Conservation (phyloP, 2,329 filamentous ascomycete genomes). For the Orbilia quercus region DNA sequence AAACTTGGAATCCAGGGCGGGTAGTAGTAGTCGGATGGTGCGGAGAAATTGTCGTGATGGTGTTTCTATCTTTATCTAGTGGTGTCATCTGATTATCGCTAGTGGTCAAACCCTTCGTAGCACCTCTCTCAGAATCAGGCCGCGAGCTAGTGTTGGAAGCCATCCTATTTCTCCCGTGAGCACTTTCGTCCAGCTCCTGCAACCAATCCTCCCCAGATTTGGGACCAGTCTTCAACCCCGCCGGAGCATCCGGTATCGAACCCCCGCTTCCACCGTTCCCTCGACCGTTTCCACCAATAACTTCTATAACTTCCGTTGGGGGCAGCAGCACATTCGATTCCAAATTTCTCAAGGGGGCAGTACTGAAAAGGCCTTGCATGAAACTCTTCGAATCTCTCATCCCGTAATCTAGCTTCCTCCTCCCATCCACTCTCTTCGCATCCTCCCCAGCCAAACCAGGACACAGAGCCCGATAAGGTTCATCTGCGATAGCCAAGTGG, state of each 20-base stretch:
- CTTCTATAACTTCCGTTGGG: conserved; percentile 29
- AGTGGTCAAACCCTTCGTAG: background rate
- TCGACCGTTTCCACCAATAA: conserved; percentile 3
- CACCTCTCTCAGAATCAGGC: background rate
- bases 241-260: background rate
- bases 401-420: conserved; percentile 58
- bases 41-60: conserved; percentile 13
- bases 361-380: conserved; percentile 73
- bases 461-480: conserved; percentile 78
- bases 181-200: conserved; percentile 7
- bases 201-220: conserved; percentile 11
- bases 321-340: conserved; percentile 70
- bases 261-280: background rate
- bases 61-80: conserved; percentile 24
- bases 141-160: conserved; percentile 4
- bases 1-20: conserved; percentile 33
- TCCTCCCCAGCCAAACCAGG: conserved; percentile 62
- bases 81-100: conserved; percentile 1
- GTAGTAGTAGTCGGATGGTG: conserved; percentile 6
- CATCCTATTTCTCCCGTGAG: conserved; percentile 15
- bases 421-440: conserved; percentile 21
- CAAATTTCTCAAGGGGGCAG: conserved; percentile 75
- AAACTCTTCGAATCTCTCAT: conserved; percentile 72
- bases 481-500: conserved; percentile 81
- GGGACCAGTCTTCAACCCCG: background rate